Conservation (phyloP, 2,329 filamentous ascomycete genomes). For the Fusarium palustre region DNA sequence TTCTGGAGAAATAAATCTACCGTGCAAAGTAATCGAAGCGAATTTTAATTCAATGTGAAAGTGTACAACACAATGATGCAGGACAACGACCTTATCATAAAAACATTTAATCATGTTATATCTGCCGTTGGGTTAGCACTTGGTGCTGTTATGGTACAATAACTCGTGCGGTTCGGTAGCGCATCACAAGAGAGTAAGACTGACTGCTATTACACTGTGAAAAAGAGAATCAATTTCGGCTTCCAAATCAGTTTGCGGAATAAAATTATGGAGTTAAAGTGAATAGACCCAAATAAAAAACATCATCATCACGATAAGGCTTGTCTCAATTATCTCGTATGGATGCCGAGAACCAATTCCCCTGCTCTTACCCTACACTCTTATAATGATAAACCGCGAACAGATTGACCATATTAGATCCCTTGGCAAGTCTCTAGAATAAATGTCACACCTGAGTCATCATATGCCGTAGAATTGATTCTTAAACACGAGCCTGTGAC, state of each 20-base stretch:
- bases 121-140: too few species aligned
- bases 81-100: background rate
- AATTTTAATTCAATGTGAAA: too few species aligned
- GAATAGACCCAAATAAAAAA: background rate
- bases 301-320: background rate
- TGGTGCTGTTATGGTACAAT: background rate
- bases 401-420: background rate
- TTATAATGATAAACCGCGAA: background rate
- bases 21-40: background rate
- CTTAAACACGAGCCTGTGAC: background rate
- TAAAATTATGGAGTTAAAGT: background rate
- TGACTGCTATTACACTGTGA: too few species aligned
- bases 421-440: background rate
- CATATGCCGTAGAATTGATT: background rate
- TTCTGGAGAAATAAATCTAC: background rate
- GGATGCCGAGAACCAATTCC: background rate
- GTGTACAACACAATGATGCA: background rate
- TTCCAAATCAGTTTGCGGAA: background rate
- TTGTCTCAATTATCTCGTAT: background rate
- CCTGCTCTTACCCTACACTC: constrained; percentile 2
- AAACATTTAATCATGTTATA: background rate
- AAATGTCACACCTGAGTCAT: fast-evolving
- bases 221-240: background rate
- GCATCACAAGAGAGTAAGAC: background rate
- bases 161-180: background rate